Base-by-base conservation (phyloP, 495 filamentous ascomycete genomes). In the Hypoxylon cercidicola region DNA sequence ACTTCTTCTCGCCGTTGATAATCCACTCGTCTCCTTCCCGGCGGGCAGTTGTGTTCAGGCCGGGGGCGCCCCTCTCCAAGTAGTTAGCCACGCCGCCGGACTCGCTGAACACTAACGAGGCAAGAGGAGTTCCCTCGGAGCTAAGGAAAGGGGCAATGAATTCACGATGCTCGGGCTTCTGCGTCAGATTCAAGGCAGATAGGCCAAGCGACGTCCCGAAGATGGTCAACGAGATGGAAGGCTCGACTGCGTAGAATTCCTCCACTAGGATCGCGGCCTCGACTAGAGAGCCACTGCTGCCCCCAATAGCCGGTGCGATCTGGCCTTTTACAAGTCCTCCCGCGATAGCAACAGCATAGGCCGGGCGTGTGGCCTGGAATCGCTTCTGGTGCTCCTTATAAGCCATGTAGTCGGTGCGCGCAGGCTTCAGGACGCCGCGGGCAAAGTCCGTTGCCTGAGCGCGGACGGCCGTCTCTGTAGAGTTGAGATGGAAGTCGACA, bases 1-100 rank as follows among this genome's bases (percentile, higher is more conserved):
- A 85, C 55, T 81, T 79, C 77, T 85, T 86, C 48, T 84, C 81
- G n/a, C 84, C 84, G 66, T 81, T 81, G 23, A 86, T 72, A 16
- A 85, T 69, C 80, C 80, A 85, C 39, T 84, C 77, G 28, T 84
- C 77, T 10, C 81, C 82, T 18, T 85, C 82, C n/a, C 66, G 65
- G 16, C 69, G 60, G 6, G 84, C 83, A 10, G 77, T 82, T 5
- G 83, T 85, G 23, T 77, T 64, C 25, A 87, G 70, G 0, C 84
- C 82, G 11, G 64, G 64, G 0, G 70, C 81, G 1, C 82, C 81
- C 46, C 76, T 79, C 60, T 85, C 82, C 28, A 84, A 60, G 55
- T 71, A 83, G 61, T 87, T 85, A 11, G 83, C 82, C 2, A 78
- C 79, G 6, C 82, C 83, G 0, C 72, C 77, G 0, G 83, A 80